Evolutionary conservation across 208 protist genomes (phyloP), one percentile per base, ranked within the genome.

Genomic region (Vickermania ingenoplastis): DNA sequence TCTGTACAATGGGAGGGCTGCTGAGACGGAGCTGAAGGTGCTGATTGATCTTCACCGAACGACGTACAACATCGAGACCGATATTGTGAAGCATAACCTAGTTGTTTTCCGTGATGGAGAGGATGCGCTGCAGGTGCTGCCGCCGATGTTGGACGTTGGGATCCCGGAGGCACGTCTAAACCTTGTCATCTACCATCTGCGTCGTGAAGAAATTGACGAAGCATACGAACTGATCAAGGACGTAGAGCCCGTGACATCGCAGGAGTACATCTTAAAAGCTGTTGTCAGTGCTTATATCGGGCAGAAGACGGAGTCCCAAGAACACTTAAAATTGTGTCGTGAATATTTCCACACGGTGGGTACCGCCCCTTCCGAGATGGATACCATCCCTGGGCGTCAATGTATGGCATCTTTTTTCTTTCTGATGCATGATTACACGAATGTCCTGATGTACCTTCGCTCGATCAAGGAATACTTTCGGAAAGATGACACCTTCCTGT

Each of bases 381-480:
- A 99, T 69, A 99, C 97, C 53, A 98, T 99, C 60, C 91, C 91
- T 2, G 91, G 97, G 0, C 77, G 97, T 22, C 97, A 98, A 71
- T 97, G 93, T 75, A 98, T 98, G 97, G 96, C 96, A 0, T 96
- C 85, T 27, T 98, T 94, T 77, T 98, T 97, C 57, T 98, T 98
- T 59, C 74, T 98, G 7, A 77, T 96, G 13, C 90, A 91, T 57
- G 88, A 98, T 71, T 99, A 97, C 41, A 72, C 92, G 27, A 97
- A 98, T 64, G 96, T 98, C 21, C 69, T 97, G 25, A 82, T 98
- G n/a, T 99, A 98, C 75, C 75, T 98, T 48, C 79, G 89, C 28
- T 97, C 92, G 2, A 97, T 99, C 69, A 93, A 97, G 67, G 79
- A 80, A 17, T 99, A 97, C 77, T 98, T 97, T 55, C 75, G 63